A percentile compares a stretch with the other conserved stretches of the same genome.
Evolutionary conservation across 139 green algal species (phyloP).

Genomic region (Picocystis salinarum): DNA sequence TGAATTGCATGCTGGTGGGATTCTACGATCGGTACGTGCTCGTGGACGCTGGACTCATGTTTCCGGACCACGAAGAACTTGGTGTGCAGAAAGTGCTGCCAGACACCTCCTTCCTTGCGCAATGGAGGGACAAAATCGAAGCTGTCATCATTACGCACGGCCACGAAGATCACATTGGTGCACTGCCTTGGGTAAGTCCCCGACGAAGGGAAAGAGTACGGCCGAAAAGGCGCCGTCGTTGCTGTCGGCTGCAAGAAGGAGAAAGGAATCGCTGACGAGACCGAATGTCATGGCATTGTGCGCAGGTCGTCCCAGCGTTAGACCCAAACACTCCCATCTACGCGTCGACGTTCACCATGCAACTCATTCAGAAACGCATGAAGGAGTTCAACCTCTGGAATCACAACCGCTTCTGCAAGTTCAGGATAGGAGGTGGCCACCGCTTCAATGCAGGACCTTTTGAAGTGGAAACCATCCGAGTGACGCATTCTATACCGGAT

Average conservation of each 20-base stretch:
- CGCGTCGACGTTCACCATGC: constrained; percentile 69
- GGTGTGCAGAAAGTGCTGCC: constrained; percentile 96
- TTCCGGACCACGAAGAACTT: constrained; percentile 87
- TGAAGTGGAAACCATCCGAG: constrained; percentile 50
- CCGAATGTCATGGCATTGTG: background rate
- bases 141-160: constrained; percentile 92
- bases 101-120: constrained; percentile 78
- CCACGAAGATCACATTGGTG: constrained; percentile 95
- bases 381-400: constrained; percentile 84
- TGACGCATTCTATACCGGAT: constrained; percentile 97
- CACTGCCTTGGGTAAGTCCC: constrained; percentile 71
- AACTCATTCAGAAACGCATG: constrained; percentile 72
- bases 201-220: no score
- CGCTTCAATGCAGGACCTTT: constrained; percentile 23
- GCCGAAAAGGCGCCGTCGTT: background rate
- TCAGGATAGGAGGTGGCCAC: constrained; percentile 35
- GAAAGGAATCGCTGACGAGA: background rate
- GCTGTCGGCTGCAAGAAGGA: background rate
- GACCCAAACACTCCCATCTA: constrained; percentile 85
- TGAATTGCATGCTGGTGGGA: constrained; percentile 99
- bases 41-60: constrained; percentile 97
- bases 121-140: constrained; percentile 94
- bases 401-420: constrained; percentile 39
- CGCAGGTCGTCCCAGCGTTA: constrained; percentile 70
- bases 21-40: constrained; percentile 91